Evolutionary conservation across 2,329 filamentous ascomycete species (phyloP).

Genomic region (Aspergillus eucalypticola): DNA sequence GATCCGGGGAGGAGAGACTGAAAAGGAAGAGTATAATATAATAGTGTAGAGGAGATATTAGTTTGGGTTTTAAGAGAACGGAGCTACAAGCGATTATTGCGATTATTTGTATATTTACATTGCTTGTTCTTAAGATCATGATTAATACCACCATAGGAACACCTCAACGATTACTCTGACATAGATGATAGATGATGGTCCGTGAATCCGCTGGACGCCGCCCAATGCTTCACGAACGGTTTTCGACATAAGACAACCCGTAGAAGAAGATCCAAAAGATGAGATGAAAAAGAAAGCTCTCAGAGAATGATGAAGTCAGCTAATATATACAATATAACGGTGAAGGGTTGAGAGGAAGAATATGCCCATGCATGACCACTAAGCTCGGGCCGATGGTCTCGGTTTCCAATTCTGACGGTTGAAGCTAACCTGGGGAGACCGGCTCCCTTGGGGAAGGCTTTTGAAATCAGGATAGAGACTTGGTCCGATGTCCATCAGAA

Average conservation of each 20-base stretch:
- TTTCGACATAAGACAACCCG: conserved; percentile 26
- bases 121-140: conserved; percentile 5
- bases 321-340: conserved; percentile 17
- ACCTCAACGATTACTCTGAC: neutral
- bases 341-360: conserved; percentile 9
- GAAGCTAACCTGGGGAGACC: conserved; percentile 32
- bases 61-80: neutral
- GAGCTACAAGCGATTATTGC: neutral
- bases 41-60: too few relatives aligned
- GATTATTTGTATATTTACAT: neutral
- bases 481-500: conserved; percentile 48
- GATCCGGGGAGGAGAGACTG: conserved; percentile 32
- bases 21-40: conserved; percentile 24
- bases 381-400: conserved; percentile 33
- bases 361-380: neutral
- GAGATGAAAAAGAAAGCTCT: conserved; percentile 19
- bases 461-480: conserved; percentile 37
- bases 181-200: conserved; percentile 1
- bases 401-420: conserved; percentile 38
- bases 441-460: conserved; percentile 29
- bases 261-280: conserved; percentile 9
- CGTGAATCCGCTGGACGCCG: conserved; percentile 26
- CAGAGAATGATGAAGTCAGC: conserved; percentile 12
- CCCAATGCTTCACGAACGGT: conserved; percentile 32
- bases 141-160: neutral